These are phyloP conservation scores for Cerioporus squamosus DNA, from an alignment of 1,284 basidiomycete genomes.

Conservation along the genomic window DNA sequence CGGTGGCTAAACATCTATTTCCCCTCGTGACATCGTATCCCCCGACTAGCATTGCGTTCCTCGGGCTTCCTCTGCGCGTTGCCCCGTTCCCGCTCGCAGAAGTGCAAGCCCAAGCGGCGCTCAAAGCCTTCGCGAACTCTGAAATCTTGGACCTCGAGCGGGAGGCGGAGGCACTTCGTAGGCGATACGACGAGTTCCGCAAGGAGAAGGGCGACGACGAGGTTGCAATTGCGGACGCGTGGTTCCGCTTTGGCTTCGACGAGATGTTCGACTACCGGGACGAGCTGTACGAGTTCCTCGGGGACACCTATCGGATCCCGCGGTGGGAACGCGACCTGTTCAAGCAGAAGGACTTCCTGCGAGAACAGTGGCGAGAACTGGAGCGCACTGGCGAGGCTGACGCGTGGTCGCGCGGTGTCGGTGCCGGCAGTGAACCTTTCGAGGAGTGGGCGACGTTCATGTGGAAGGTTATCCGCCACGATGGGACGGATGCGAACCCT, in stretches of 20 bases:
- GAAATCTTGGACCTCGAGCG: constrained; percentile 47
- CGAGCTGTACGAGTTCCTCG: constrained; percentile 46
- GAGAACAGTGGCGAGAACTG: constrained; percentile 60
- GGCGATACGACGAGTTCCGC: constrained; percentile 50
- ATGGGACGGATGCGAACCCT: not conserved
- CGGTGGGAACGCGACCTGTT: constrained; percentile 65
- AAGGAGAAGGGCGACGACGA: constrained; percentile 20
- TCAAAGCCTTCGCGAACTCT: constrained; percentile 58
- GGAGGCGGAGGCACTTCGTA: constrained; percentile 51
- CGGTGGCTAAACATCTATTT: constrained; percentile 60
- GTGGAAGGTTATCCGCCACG: constrained; percentile 47
- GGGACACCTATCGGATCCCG: constrained; percentile 42
- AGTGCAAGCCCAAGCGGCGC: constrained; percentile 63
- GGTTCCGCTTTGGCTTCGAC: constrained; percentile 52
- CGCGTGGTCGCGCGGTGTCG: constrained; percentile 64
- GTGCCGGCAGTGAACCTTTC: constrained; percentile 39
- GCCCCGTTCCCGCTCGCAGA: constrained; percentile 70
- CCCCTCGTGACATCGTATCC: constrained; percentile 54
- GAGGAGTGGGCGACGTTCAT: constrained; percentile 72
- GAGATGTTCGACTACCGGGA: constrained; percentile 76
- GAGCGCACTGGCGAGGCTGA: constrained; percentile 57
- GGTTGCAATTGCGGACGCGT: constrained; percentile 51
- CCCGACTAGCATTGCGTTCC: constrained; percentile 61
- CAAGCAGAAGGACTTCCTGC: constrained; percentile 49
- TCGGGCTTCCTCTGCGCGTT: constrained; percentile 60